Percentiles rank a stretch among this genome's conserved stretches.
phyloP scores from a whole-genome alignment of 1,284 basidiomycete genomes.

The Ceratobasidium sp. region DNA sequence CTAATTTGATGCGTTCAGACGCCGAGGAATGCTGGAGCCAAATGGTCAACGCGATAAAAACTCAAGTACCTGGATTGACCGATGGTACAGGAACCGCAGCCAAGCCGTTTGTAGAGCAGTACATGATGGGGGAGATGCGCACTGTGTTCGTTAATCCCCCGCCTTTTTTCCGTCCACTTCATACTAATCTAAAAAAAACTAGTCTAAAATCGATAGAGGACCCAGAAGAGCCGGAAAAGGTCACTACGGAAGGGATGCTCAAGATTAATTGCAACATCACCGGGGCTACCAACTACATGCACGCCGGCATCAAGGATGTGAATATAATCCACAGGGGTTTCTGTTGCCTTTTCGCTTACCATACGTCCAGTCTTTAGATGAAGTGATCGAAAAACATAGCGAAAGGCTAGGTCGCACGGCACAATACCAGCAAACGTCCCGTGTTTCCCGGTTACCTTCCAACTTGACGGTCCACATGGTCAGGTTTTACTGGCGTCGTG shows the following conservation, averaged over 20 bases:
- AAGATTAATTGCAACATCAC: slow-evolving; percentile 96
- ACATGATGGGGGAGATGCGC: slow-evolving; percentile 82
- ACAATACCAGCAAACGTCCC: slow-evolving; percentile 83
- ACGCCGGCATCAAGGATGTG: slow-evolving; percentile 86
- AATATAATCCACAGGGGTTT: slow-evolving; percentile 52
- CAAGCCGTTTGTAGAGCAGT: slow-evolving; percentile 83
- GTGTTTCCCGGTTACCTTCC: slow-evolving; percentile 84
- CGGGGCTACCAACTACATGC: slow-evolving; percentile 87
- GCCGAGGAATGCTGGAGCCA: slow-evolving; percentile 95
- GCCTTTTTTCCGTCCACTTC: slow-evolving; percentile 1
- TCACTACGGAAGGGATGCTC: slow-evolving; percentile 77
- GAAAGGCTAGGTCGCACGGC: slow-evolving; percentile 83
- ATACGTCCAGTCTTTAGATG: slow-evolving; percentile 74
- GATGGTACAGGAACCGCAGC: slow-evolving; percentile 52
- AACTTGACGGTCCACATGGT: slow-evolving; percentile 94
- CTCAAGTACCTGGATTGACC: slow-evolving; percentile 63
- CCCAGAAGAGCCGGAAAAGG: slow-evolving; percentile 76
- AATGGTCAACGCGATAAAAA: slow-evolving; percentile 81
- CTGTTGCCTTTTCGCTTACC: slow-evolving; percentile 18
- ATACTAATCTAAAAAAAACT: slow-evolving; percentile 35
- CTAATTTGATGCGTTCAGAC: slow-evolving; percentile 62
- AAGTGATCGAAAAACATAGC: slow-evolving; percentile 88
- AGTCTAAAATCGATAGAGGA: slow-evolving; percentile 85
- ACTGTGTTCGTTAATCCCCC: slow-evolving; percentile 71
- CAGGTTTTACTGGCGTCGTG: slow-evolving; percentile 93